These are phyloP conservation scores for Cladorrhinum sp. DNA, from an alignment of 2,329 filamentous ascomycete species.

Conservation along the genomic window DNA sequence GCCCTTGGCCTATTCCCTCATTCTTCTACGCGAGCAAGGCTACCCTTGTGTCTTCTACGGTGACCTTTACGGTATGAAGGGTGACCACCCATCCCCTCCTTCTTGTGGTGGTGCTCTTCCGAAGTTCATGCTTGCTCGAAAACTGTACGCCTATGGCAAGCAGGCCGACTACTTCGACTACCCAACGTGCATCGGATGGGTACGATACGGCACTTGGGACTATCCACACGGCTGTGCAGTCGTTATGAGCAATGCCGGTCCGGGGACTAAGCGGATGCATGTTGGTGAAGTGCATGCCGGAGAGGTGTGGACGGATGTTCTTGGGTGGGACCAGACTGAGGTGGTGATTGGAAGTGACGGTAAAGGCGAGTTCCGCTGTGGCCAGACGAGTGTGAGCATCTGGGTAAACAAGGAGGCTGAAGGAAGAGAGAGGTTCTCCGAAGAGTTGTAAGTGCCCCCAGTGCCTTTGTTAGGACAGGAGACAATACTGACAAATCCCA, in stretches of 20 bases:
- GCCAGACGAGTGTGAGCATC: constrained; percentile 53
- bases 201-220: constrained; percentile 47
- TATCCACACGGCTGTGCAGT: constrained; percentile 51
- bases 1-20: constrained; percentile 67
- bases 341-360: constrained; percentile 60
- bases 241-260: constrained; percentile 53
- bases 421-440: constrained; percentile 43
- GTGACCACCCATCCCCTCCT: constrained; percentile 46
- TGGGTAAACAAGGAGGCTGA: constrained; percentile 57
- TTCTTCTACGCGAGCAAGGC: constrained; percentile 61
- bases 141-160: constrained; percentile 63
- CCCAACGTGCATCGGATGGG: constrained; percentile 61
- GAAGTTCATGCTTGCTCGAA: constrained; percentile 58
- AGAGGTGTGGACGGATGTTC: constrained; percentile 63
- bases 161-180: constrained; percentile 63
- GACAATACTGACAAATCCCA: constrained; percentile 5
- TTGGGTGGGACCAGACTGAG: constrained; percentile 51
- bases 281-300: constrained; percentile 58
- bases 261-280: constrained; percentile 58
- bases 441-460: constrained; percentile 38
- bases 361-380: constrained; percentile 57
- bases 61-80: constrained; percentile 62
- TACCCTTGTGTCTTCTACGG: constrained; percentile 70
- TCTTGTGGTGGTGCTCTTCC: constrained; percentile 55
- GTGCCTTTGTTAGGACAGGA: background rate